phyloP scores from a whole-genome alignment of 352 stramenopile genomes.

The Globisporangium iwayamae region DNA sequence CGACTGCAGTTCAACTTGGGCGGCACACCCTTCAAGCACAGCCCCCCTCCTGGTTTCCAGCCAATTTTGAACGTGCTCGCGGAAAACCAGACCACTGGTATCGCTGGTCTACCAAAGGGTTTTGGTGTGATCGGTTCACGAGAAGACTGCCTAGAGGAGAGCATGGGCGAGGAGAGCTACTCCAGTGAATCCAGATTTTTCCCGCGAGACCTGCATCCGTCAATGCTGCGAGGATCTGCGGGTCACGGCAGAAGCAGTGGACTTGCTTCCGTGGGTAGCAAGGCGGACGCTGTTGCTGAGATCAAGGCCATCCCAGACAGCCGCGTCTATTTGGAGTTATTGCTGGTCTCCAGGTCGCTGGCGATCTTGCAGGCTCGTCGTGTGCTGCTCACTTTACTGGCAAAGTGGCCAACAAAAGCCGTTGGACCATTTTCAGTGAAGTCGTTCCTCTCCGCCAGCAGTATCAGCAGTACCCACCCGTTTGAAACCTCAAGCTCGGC shows the following conservation, averaged over 20 bases:
- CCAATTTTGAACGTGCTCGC: conserved; percentile 73
- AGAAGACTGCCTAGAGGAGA: conserved; percentile 84
- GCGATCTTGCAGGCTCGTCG: conserved; percentile 79
- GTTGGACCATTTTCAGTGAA: conserved; percentile 60
- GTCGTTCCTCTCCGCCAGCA: conserved; percentile 32
- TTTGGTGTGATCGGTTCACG: conserved; percentile 75
- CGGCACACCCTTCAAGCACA: conserved; percentile 72
- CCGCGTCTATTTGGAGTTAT: conserved; percentile 71
- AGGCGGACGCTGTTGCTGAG: conserved; percentile 65
- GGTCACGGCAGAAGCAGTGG: conserved; percentile 43
- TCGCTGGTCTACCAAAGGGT: conserved; percentile 53
- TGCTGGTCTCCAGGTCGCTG: conserved; percentile 72
- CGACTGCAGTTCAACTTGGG: conserved; percentile 87
- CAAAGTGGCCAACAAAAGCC: conserved; percentile 61
- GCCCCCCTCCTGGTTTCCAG: conserved; percentile 69
- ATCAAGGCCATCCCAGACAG: conserved; percentile 78
- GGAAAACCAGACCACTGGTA: conserved; percentile 24
- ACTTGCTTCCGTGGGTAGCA: conserved; percentile 42
- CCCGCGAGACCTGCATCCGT: conserved; percentile 66
- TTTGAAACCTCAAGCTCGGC: neutral
- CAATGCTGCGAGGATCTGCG: conserved; percentile 55
- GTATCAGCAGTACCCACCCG: neutral
- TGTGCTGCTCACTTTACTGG: conserved; percentile 68
- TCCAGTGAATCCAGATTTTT: conserved; percentile 78
- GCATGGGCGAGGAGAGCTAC: conserved; percentile 82